Percentiles rank a stretch among this genome's conserved stretches.
Evolutionary conservation across 352 stramenopile species (phyloP).

Genomic region (Phytophthora melonis): DNA sequence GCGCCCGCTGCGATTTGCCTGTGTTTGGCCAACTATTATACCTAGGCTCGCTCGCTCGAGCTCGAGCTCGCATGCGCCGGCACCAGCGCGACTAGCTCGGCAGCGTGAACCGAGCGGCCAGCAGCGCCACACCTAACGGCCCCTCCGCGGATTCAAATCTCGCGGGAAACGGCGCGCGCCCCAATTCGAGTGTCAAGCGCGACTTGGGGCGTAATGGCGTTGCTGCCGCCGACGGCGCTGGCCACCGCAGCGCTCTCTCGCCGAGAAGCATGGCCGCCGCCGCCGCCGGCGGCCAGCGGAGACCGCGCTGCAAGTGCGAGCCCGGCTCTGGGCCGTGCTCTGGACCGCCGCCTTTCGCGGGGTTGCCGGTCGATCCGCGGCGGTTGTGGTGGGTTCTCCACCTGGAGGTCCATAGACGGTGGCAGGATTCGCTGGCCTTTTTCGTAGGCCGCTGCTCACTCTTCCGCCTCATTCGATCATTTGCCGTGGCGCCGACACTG

Average conservation of each 20-base stretch:
- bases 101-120: no score
- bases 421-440: constrained; percentile 20
- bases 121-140: no score
- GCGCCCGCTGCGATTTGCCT: constrained; percentile 4
- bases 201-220: background rate
- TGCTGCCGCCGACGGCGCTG: background rate
- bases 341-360: constrained; percentile 21
- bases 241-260: background rate
- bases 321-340: constrained; percentile 27
- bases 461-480: constrained; percentile 48
- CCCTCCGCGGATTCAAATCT: constrained; percentile 11
- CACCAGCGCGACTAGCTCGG: no score
- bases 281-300: constrained; percentile 2
- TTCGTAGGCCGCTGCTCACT: constrained; percentile 26
- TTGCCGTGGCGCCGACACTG: constrained; percentile 38
- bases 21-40: background rate
- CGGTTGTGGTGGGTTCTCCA: background rate
- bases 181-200: constrained; percentile 2
- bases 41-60: no score
- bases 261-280: no score
- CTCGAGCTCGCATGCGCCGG: no score
- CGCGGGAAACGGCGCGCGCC: background rate
- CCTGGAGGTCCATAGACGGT: background rate
- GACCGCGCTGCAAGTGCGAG: background rate
- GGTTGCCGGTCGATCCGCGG: constrained; percentile 14